Percentiles rank a stretch among this genome's conserved stretches.
phyloP scores from a whole-genome alignment of 306 rosid genomes.

The Trifolium subterraneum region DNA sequence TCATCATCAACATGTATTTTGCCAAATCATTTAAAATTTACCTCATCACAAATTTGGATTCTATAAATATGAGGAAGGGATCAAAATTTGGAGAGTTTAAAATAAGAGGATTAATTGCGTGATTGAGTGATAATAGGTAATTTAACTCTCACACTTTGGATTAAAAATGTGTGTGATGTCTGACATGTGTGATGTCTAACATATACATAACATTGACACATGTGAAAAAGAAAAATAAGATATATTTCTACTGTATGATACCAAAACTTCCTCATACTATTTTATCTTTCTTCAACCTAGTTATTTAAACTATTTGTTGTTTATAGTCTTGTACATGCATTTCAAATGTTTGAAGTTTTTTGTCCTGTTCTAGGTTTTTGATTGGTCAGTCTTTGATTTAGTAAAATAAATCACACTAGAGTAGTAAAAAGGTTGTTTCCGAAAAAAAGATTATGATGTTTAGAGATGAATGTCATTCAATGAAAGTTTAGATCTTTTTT shows the following conservation, averaged over 20 bases:
- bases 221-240: no score
- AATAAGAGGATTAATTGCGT: no score
- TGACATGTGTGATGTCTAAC: no score
- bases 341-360: neutral
- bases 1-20: no score
- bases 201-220: no score
- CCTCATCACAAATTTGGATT: no score
- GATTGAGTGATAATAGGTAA: no score
- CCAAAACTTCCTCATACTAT: neutral
- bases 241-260: neutral
- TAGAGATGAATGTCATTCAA: slow-evolving; percentile 3
- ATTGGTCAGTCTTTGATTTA: neutral
- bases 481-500: neutral
- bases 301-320: neutral
- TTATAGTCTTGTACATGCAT: neutral
- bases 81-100: no score
- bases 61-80: no score
- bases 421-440: neutral
- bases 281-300: neutral
- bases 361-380: neutral
- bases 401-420: neutral
- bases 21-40: no score
- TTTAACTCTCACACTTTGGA: no score
- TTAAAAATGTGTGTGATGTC: no score
- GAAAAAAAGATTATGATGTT: neutral